phyloP scores from a whole-genome alignment of 2,329 filamentous ascomycete genomes.

The Apiospora marii region DNA sequence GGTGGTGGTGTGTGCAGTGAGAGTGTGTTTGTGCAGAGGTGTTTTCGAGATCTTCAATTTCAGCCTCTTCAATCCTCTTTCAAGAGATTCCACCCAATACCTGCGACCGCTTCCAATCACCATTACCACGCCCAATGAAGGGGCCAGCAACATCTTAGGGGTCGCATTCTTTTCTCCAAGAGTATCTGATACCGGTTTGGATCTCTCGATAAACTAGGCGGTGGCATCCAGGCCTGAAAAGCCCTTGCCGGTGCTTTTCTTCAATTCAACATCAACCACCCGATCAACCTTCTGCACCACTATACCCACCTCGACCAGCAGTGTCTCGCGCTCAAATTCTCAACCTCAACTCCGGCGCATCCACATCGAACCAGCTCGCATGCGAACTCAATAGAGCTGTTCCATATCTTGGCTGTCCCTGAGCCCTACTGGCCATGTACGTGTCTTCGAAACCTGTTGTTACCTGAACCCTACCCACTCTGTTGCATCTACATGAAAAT shows the following conservation, averaged over 20 bases:
- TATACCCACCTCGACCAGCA: conserved; percentile 1
- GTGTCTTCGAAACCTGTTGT: conserved; percentile 6
- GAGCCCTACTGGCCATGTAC: conserved; percentile 22
- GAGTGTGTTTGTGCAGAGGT: conserved; percentile 24
- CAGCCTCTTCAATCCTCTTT: conserved; percentile 39
- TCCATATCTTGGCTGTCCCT: conserved; percentile 14
- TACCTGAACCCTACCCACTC: not conserved
- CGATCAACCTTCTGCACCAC: not conserved
- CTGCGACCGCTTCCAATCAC: conserved; percentile 28
- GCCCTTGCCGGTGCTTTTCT: conserved; percentile 15
- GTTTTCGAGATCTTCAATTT: conserved; percentile 43
- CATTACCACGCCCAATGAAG: conserved; percentile 9
- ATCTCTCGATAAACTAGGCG: not conserved
- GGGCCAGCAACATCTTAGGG: not conserved
- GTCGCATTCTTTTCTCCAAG: not conserved
- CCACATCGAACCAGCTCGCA: conserved; percentile 21
- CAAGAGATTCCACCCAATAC: conserved; percentile 25
- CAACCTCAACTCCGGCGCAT: conserved; percentile 10
- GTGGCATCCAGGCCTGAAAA: conserved; percentile 3
- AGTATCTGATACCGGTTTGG: not conserved
- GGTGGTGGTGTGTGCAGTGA: conserved; percentile 19
- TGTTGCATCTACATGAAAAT: not conserved
- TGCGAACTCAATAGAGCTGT: conserved; percentile 19
- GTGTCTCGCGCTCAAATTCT: not conserved
- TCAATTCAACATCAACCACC: conserved; percentile 15